Percentiles rank a stretch among this genome's conserved stretches.
Evolutionary conservation across 1,139 yeast genomes (phyloP).

Genomic region (Blastobotrys aristatus): DNA sequence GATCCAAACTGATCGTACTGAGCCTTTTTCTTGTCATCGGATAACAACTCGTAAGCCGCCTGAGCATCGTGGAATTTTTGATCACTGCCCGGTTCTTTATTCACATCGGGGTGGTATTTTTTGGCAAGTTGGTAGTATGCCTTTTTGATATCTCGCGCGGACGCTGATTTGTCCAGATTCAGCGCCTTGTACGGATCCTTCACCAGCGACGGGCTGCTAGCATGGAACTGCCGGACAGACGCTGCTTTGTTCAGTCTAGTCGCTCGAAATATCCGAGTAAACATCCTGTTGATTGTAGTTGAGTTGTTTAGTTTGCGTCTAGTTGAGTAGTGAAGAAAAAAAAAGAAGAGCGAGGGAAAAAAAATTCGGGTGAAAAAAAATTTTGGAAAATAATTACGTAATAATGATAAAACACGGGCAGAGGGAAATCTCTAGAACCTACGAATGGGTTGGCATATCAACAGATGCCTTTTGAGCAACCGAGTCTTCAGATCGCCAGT

Average conservation of each 20-base stretch:
- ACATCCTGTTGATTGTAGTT: background rate
- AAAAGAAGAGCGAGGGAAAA: background rate
- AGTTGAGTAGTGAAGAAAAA: background rate
- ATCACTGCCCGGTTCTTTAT: conserved; percentile 75
- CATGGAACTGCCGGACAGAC: conserved; percentile 13
- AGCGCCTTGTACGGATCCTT: conserved; percentile 79
- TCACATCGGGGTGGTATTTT: conserved; percentile 93
- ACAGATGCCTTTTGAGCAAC: conserved; percentile 50
- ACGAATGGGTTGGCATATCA: conserved; percentile 38
- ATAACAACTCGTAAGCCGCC: conserved; percentile 86
- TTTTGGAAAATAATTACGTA: no score
- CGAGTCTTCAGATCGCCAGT: conserved; percentile 60
- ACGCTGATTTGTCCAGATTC: conserved; percentile 70
- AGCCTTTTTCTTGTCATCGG: conserved; percentile 79
- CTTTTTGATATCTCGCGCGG: conserved; percentile 81
- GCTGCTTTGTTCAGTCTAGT: no score
- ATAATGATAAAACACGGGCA: no score
- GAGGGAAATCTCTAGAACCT: no score
- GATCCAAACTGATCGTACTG: conserved; percentile 93
- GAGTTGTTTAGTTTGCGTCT: background rate
- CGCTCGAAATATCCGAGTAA: conserved; percentile 3
- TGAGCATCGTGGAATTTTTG: conserved; percentile 87
- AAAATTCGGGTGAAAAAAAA: no score
- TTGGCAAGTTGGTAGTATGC: conserved; percentile 93
- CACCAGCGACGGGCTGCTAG: conserved; percentile 21